Evolutionary conservation across 2,329 filamentous ascomycete species (phyloP), one percentile per base, ranked within the genome.

Genomic region (Beauveria bassiana): DNA sequence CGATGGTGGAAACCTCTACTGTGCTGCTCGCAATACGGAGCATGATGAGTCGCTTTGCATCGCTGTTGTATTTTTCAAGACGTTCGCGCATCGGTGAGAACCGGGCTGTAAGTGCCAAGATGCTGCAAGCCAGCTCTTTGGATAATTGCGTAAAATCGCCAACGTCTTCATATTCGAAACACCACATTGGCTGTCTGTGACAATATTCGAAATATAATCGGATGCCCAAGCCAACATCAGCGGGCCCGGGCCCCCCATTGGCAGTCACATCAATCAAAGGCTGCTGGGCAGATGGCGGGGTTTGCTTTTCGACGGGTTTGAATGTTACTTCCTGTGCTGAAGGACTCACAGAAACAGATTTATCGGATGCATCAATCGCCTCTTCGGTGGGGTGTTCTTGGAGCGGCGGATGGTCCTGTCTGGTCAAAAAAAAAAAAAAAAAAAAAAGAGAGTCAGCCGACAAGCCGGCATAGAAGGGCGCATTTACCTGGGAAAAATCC

Each of bases 21-120:
- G 77, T 75, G 2, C 79, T 79, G 62, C 80, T 79, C 1, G 79
- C 79, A 42, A 82, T 77, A 22, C 79, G 77, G 5, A 80, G 72
- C 79, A 81, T 81, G 64, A 71, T 74, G 65, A 73, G 67, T 61
- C 68, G 76, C 69, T 69, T 77, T 46, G 74, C 79, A 69, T 71
- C 74, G 54, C 74, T 74, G 47, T 71, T 70, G 46, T 75, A 75
- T 5, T 72, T 59, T 61, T 71, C 72, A 14, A 70, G 58, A 51
- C 73, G 70, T 10, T 74, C 69, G 6, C 69, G 64, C 45, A 68
- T 73, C 1, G 74, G 69, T 3, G 72, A 73, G 64, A 75, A 78
- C 20, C 75, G 73, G 55, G 73, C 68, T 0, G 75, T 76, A 50
- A 78, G 57, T 1, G 74, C 73, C 42, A 78, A 65, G 54, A 78